phyloP scores from a whole-genome alignment of 441 rosid genomes.

The Populus hybrid region DNA sequence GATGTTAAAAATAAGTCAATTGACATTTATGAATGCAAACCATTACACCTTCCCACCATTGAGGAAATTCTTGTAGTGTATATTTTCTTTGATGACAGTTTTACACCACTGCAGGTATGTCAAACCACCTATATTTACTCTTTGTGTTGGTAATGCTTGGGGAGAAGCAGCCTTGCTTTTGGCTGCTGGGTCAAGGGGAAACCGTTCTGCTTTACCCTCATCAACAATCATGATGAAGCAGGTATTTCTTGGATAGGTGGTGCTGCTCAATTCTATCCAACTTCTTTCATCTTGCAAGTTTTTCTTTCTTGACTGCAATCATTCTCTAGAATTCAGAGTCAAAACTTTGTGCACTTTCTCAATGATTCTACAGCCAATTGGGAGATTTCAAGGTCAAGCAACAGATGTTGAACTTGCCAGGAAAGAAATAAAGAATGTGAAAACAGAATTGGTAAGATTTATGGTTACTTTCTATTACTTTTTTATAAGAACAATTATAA shows the following conservation, averaged over 20 bases:
- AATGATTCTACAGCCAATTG: conserved; percentile 66
- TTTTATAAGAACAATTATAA: too few species aligned
- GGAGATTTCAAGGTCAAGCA: conserved; percentile 94
- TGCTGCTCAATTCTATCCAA: conserved; percentile 9
- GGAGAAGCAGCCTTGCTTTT: conserved; percentile 95
- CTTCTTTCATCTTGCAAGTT: conserved; percentile 6
- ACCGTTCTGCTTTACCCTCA: conserved; percentile 88
- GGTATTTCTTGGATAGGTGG: conserved; percentile 41
- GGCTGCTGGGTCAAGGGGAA: conserved; percentile 89
- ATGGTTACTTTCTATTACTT: neutral
- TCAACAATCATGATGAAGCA: conserved; percentile 94
- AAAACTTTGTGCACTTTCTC: conserved; percentile 2
- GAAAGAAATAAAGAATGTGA: conserved; percentile 66
- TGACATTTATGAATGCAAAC: neutral
- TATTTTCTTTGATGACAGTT: conserved; percentile 7
- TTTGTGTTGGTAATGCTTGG: conserved; percentile 97
- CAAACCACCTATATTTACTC: conserved; percentile 82
- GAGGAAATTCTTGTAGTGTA: conserved; percentile 4
- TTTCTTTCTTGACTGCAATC: neutral
- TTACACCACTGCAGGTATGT: conserved; percentile 52
- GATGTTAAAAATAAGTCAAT: neutral
- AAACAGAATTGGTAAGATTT: conserved; percentile 65
- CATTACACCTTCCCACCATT: neutral
- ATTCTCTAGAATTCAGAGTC: neutral
- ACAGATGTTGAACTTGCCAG: conserved; percentile 78